Percentiles rank a stretch among this genome's conserved stretches.
Conservation (phyloP, 148 eudicot species). For the Dysphania ambrosioides region DNA sequence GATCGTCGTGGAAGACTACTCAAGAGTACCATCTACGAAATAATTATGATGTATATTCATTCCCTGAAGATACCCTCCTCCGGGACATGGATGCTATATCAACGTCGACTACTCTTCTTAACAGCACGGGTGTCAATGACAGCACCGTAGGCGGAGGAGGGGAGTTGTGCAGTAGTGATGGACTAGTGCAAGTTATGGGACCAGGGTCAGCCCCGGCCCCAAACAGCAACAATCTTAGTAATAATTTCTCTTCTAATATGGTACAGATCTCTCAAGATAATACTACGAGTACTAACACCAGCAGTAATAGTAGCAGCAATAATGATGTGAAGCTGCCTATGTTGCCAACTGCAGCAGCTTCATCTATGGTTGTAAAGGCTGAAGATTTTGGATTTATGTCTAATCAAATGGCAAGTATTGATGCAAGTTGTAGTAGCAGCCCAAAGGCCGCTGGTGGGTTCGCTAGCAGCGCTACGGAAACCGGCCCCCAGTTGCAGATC, state of each 20-base stretch:
- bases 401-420: constrained; percentile 17
- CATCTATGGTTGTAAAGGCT: constrained; percentile 9
- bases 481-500: constrained; percentile 44
- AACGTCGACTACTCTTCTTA: constrained; percentile 2
- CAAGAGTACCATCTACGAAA: background rate
- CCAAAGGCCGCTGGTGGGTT: constrained; percentile 3
- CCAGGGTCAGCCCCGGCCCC: background rate
- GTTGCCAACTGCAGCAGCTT: background rate
- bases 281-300: background rate
- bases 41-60: constrained; percentile 13
- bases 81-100: constrained; percentile 12
- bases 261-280: constrained; percentile 13
- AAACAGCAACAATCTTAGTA: background rate
- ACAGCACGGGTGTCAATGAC: background rate
- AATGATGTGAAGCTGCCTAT: background rate
- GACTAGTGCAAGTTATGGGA: background rate
- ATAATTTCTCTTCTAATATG: constrained; percentile 6
- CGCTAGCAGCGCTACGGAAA: background rate
- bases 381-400: constrained; percentile 7
- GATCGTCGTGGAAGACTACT: no score
- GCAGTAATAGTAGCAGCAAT: background rate
- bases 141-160: background rate
- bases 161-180: no score
- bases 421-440: background rate
- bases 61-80: constrained; percentile 6